phyloP scores from a whole-genome alignment of 331 rosid species.

The Acacia concinna region DNA sequence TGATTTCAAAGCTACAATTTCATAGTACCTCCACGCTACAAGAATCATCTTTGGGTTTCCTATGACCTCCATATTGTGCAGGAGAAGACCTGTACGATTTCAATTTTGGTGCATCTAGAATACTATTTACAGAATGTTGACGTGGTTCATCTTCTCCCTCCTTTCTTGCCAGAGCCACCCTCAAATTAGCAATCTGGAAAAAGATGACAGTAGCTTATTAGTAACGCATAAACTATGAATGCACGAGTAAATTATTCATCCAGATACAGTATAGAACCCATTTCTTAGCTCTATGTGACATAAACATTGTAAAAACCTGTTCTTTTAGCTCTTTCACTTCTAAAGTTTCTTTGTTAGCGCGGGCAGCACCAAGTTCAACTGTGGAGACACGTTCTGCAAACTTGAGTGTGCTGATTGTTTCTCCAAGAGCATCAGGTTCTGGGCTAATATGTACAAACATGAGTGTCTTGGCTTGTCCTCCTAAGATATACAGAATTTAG shows the following conservation, averaged over 20 bases:
- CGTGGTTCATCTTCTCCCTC: constrained; percentile 55
- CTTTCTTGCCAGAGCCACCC: constrained; percentile 66
- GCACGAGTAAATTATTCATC: neutral
- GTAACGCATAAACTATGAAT: neutral
- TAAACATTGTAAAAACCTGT: constrained; percentile 59
- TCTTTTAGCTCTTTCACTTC: constrained; percentile 88
- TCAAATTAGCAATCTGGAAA: constrained; percentile 67
- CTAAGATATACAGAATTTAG: constrained; percentile 42
- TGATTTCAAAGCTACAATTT: neutral
- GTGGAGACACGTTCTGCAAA: constrained; percentile 96
- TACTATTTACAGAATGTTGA: constrained; percentile 42
- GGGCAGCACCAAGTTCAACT: constrained; percentile 91
- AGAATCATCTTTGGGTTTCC: constrained; percentile 56
- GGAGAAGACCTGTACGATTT: constrained; percentile 51
- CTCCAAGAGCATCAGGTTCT: constrained; percentile 76
- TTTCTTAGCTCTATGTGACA: neutral
- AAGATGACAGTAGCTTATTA: constrained; percentile 7
- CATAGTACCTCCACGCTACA: constrained; percentile 54
- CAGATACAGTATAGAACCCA: neutral
- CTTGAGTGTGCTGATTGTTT: constrained; percentile 88
- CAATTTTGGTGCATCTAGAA: constrained; percentile 41
- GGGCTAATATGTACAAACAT: constrained; percentile 98
- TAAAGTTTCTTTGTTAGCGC: constrained; percentile 70
- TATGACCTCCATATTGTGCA: constrained; percentile 40
- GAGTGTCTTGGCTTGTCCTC: constrained; percentile 97